These are phyloP conservation scores for Sisymbrium irio DNA, from an alignment of 345 rosid species.

Conservation along the genomic window DNA sequence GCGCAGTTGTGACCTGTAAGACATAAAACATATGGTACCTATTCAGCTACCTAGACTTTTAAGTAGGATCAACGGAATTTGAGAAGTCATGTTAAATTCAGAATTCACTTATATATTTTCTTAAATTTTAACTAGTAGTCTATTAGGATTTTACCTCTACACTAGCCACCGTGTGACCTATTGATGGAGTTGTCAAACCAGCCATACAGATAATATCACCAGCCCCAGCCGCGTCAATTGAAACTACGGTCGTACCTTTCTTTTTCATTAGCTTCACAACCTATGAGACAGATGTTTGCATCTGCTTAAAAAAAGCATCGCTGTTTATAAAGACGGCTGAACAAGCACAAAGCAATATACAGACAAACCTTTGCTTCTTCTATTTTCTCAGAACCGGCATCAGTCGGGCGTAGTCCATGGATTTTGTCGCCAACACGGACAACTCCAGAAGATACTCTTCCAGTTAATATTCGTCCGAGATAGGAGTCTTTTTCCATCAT, in stretches of 20 bases:
- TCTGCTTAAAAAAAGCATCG: conserved; percentile 12
- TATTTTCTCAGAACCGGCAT: conserved; percentile 69
- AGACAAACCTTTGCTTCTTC: conserved; percentile 92
- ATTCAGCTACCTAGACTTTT: conserved; percentile 12
- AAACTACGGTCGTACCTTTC: conserved; percentile 82
- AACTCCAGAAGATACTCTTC: conserved; percentile 75
- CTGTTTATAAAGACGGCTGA: conserved; percentile 1
- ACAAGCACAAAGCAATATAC: conserved; percentile 16
- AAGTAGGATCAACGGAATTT: conserved; percentile 5
- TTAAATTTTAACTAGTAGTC: background rate
- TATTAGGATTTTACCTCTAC: conserved; percentile 54
- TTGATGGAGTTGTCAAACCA: conserved; percentile 78
- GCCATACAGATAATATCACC: conserved; percentile 96
- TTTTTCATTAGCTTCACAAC: conserved; percentile 94
- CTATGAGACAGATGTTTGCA: conserved; percentile 42
- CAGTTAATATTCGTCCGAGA: conserved; percentile 93
- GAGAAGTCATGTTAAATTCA: background rate
- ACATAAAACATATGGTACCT: conserved; percentile 15
- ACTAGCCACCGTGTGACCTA: conserved; percentile 89
- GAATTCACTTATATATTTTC: background rate
- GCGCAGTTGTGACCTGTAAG: conserved; percentile 69
- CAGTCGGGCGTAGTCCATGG: conserved; percentile 68
- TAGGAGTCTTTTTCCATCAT: conserved; percentile 96
- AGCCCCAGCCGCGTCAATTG: conserved; percentile 86
- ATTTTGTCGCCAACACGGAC: conserved; percentile 77